Evolutionary conservation across 495 filamentous ascomycete species (phyloP), one percentile per base, ranked within the genome.

Genomic region (Neurospora sp.): DNA sequence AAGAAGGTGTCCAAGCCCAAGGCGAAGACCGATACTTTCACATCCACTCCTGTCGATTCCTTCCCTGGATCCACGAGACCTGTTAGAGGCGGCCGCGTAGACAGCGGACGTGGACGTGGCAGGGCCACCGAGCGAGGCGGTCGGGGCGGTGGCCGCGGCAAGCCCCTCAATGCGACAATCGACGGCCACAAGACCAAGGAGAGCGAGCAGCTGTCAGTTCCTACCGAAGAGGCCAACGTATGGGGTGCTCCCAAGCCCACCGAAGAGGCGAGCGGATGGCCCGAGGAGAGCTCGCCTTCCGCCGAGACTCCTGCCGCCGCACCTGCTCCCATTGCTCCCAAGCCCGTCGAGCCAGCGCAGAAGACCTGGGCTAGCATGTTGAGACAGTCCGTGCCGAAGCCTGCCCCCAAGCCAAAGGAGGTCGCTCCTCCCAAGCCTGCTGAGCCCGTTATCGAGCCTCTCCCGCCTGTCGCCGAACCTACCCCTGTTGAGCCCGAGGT

Each of bases 1-100:
- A 91, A 90, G 79, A 93, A 94, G 82, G 92, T 96, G 79, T 87
- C 92, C 75, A 87, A 89, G 76, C 88, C 95, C 70, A 99, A 97
- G 87, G 83, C 87, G 72, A 94, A 97, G 84, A 92, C 96, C 72
- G 79, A 86, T 42, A 77, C 85, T 16, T 82, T 87, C 41, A 85
- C 84, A 70, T 85, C 88, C 71, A 84, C 86, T 20, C 80, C 85
- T 74, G 85, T 84, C 74, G 82, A 87, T 76, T 82, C 89, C 7
- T 78, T 81, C 45, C 73, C 77, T 20, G 77, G 81, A 73, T 80
- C 76, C 40, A 80, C 76, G 71, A 79, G 83, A 71, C 78, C 81
- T 71, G 77, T 78, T 70, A 89, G 94, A 79, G 90, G 88, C 71
- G 88, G 88, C 73, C 91, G 93, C 79, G 83, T 87, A 75, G 93